Base-by-base conservation (phyloP, 108 stramenopile genomes). In the Parietichytrium sp. region DNA sequence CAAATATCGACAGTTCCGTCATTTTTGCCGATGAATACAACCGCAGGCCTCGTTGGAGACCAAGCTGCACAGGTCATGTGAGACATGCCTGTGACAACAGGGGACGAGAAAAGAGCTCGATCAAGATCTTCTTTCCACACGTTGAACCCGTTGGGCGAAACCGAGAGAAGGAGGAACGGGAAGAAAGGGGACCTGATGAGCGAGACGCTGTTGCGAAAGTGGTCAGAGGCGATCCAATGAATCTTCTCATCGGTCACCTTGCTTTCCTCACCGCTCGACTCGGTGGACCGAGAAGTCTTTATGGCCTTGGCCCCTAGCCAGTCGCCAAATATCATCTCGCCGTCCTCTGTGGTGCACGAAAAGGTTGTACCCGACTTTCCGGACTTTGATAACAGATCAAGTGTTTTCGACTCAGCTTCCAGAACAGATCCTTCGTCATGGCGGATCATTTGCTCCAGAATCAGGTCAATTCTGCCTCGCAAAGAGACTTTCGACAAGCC, bases 1-100 rank as follows among this genome's bases (percentile, higher is more conserved):
- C 91, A 91, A 0, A 88, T 89, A 49, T 90, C 87, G 16, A 91
- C 83, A 48, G 78, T 48, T 1, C 91, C 91, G 53, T 91, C 91
- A 10, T 48, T 79, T 49, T 87, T 86, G 30, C 86, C 85, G 13
- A 91, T 51, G 52, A 88, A 81, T 4, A 91, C 18, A 49, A 89
- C 86, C 3, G 82, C 90, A 10, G 91, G 89, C 3, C 91, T 50
- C 25, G 89, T 91, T 6, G 89, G 88, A 0, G 83, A 84, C 90
- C 90, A 91, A 1, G 55, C 31, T 13, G 87, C 91, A 4, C 84
- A 81, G 0, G 91, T 88, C 1, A 91, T 78, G 42, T 84, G 89
- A 16, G 54, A 38, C 42, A 45, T 45, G 8, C 61, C 61, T 4
- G 83, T 29, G 29, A 61, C 16, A 18, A 78, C 31, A 10, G 90